Conservation (phyloP, 2,329 filamentous ascomycete species). For the Scedosporium boydii region DNA sequence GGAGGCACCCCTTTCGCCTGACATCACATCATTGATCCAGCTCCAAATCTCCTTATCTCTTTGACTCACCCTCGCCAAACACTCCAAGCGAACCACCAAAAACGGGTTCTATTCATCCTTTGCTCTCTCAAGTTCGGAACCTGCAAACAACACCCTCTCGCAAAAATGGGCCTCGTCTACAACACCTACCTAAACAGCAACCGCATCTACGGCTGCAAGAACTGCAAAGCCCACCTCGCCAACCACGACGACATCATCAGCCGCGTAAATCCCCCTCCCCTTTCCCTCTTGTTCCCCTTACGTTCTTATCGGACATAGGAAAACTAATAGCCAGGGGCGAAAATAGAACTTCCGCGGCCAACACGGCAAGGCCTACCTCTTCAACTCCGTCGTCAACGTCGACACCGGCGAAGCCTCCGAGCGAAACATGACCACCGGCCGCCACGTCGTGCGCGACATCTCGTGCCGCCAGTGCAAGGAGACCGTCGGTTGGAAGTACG, state of each 20-base stretch:
- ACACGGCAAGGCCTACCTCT: constrained; percentile 95
- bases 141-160: not conserved
- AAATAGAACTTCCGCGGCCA: constrained; percentile 91
- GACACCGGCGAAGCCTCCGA: constrained; percentile 76
- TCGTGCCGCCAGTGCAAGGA: constrained; percentile 83
- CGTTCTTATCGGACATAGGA: no score
- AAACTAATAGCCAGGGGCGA: not conserved
- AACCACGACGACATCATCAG: constrained; percentile 96
- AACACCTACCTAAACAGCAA: constrained; percentile 81
- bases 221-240: constrained; percentile 89
- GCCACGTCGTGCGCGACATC: constrained; percentile 91
- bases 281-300: no score
- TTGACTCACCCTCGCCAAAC: no score
- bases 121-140: not conserved
- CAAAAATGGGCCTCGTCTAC: constrained; percentile 75
- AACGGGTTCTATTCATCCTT: not conserved
- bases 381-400: constrained; percentile 89
- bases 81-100: not conserved
- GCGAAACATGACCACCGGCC: constrained; percentile 95
- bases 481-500: constrained; percentile 97
- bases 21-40: no score
- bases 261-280: constrained; percentile 48
- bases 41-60: no score
- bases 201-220: constrained; percentile 88
- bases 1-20: no score